Evolutionary conservation across 164 flowering plant genomes (phyloP).

Genomic region (Dillenia turbinata): DNA sequence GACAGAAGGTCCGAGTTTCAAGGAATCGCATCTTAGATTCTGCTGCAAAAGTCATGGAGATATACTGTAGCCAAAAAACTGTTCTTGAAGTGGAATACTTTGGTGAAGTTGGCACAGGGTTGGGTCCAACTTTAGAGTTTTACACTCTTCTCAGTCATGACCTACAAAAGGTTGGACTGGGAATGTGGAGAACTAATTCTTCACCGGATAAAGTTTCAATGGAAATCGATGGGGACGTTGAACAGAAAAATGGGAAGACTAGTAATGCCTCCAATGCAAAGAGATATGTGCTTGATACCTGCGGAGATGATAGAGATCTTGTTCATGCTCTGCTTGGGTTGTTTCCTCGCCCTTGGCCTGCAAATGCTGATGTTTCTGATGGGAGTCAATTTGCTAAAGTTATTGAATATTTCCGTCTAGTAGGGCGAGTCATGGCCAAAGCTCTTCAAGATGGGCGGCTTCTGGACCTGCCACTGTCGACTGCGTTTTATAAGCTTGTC

Average conservation of each 20-base stretch:
- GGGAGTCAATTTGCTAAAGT: conserved; percentile 65
- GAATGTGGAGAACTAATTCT: conserved; percentile 82
- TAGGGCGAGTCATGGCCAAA: conserved; percentile 96
- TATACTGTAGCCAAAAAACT: conserved; percentile 96
- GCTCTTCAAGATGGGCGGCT: conserved; percentile 99
- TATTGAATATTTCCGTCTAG: conserved; percentile 69
- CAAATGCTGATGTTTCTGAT: conserved; percentile 61
- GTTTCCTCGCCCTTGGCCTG: conserved; percentile 95
- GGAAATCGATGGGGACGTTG: conserved; percentile 53
- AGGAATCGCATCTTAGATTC: conserved; percentile 92
- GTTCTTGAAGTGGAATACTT: conserved; percentile 98
- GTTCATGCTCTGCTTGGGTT: conserved; percentile 86
- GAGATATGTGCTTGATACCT: conserved; percentile 19
- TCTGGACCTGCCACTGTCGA: conserved; percentile 84
- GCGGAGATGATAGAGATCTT: conserved; percentile 29
- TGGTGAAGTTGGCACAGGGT: conserved; percentile 98
- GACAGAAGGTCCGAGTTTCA: conserved; percentile 96
- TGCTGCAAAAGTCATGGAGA: conserved; percentile 97
- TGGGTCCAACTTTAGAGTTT: conserved; percentile 97
- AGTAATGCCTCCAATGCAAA: conserved; percentile 19
- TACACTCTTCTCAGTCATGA: conserved; percentile 94
- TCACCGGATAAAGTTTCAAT: conserved; percentile 38
- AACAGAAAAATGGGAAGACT: conserved; percentile 28
- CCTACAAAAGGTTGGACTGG: conserved; percentile 66
- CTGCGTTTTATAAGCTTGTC: conserved; percentile 81